A percentile compares a stretch with the other conserved stretches of the same genome.
Evolutionary conservation across 495 filamentous ascomycete genomes (phyloP).

Genomic region (Annulohypoxylon moriforme): DNA sequence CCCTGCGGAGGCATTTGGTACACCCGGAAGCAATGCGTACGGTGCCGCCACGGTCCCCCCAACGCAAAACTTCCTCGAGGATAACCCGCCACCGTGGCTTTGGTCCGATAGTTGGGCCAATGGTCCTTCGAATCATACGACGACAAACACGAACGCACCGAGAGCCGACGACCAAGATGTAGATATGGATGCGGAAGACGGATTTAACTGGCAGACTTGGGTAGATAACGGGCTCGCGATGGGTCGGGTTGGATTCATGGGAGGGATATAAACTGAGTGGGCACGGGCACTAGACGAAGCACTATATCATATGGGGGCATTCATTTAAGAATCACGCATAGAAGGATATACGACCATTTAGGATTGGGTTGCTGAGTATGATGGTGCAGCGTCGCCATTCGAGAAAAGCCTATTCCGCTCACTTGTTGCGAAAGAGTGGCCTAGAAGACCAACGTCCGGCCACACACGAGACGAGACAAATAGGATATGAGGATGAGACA

Average conservation of each 20-base stretch:
- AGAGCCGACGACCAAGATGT: conserved; percentile 49
- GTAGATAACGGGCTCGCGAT: conserved; percentile 53
- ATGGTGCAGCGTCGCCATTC: background rate
- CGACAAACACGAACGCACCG: conserved; percentile 29
- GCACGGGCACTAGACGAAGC: background rate
- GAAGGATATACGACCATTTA: background rate
- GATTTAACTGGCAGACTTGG: conserved; percentile 62
- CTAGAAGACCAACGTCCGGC: background rate
- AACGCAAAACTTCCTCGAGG: conserved; percentile 37
- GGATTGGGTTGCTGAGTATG: background rate
- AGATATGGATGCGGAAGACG: conserved; percentile 56
- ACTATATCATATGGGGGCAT: background rate
- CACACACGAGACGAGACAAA: background rate
- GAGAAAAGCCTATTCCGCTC: background rate
- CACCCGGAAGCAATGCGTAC: conserved; percentile 11
- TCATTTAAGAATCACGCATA: background rate
- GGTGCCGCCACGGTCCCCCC: background rate
- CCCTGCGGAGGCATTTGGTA: conserved; percentile 28
- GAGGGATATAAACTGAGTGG: conserved; percentile 33
- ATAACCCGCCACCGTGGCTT: conserved; percentile 58
- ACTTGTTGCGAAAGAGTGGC: background rate
- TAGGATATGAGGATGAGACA: background rate
- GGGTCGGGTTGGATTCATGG: conserved; percentile 44
- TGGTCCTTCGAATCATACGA: background rate
- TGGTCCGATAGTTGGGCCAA: conserved; percentile 49